Percentiles rank a stretch among this genome's conserved stretches.
Conservation (phyloP, 2,329 filamentous ascomycete species). For the Xylariaceae sp. region DNA sequence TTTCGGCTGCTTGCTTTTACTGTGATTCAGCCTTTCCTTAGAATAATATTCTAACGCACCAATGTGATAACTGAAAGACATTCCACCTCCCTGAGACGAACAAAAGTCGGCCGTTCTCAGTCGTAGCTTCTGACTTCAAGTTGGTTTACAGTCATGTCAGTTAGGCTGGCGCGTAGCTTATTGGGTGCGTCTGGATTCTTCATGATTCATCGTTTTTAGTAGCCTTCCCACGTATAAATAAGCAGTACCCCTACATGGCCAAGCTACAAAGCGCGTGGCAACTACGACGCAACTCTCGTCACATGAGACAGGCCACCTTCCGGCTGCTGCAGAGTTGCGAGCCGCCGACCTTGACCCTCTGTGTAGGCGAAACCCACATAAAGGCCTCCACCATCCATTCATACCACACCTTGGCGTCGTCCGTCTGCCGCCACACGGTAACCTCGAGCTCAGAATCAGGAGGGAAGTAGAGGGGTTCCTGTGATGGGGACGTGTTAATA, state of each 20-base stretch:
- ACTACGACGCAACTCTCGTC: constrained; percentile 6
- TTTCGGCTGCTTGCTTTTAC: too few relatives aligned
- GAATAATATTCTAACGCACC: constrained; percentile 4
- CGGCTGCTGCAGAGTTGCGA: constrained; percentile 65
- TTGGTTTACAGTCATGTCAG: too few relatives aligned
- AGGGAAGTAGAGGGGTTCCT: constrained; percentile 83
- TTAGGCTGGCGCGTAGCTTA: too few relatives aligned
- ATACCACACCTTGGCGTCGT: constrained; percentile 96
- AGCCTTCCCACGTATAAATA: too few relatives aligned
- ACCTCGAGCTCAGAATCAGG: constrained; percentile 80
- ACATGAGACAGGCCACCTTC: constrained; percentile 68
- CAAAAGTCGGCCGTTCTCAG: too few relatives aligned
- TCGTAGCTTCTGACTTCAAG: too few relatives aligned
- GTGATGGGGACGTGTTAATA: not conserved
- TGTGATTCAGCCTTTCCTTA: too few relatives aligned
- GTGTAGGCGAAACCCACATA: constrained; percentile 54
- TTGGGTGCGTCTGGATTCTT: too few relatives aligned
- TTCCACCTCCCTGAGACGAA: too few relatives aligned
- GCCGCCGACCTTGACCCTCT: constrained; percentile 58
- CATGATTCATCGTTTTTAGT: too few relatives aligned
- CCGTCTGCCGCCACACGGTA: constrained; percentile 93
- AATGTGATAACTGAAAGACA: constrained; percentile 5
- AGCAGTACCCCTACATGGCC: too few relatives aligned
- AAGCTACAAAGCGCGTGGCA: too few relatives aligned
- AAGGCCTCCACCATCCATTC: constrained; percentile 94